A percentile compares a stretch with the other conserved stretches of the same genome.
These are phyloP conservation scores for Chaetomiaceae sp. DNA, from an alignment of 2,329 filamentous ascomycete genomes.

Conservation along the genomic window DNA sequence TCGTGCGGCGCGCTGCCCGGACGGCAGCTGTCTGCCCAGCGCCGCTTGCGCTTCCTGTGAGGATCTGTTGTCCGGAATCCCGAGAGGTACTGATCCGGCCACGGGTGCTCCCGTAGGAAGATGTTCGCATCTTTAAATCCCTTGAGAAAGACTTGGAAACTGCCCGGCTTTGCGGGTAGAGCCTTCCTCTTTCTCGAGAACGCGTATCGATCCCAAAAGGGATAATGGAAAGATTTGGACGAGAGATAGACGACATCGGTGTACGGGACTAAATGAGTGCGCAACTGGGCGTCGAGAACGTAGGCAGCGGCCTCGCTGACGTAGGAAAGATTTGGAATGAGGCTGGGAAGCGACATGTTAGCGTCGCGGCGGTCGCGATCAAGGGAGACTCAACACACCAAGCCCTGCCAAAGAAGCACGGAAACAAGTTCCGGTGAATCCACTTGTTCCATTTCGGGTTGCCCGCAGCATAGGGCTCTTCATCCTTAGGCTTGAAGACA, in stretches of 20 bases:
- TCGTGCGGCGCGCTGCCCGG: constrained; percentile 54
- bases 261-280: constrained; percentile 90
- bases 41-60: constrained; percentile 62
- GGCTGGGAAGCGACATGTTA: constrained; percentile 37
- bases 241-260: constrained; percentile 92
- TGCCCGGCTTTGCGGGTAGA: constrained; percentile 84
- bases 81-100: constrained; percentile 81
- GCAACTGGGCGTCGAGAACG: constrained; percentile 83
- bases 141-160: constrained; percentile 95
- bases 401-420: constrained; percentile 92
- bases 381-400: constrained; percentile 51
- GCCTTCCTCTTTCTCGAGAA: constrained; percentile 84
- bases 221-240: constrained; percentile 96
- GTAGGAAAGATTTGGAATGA: constrained; percentile 96
- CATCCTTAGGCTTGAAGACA: constrained; percentile 98
- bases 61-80: constrained; percentile 66
- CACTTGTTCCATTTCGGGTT: constrained; percentile 99
- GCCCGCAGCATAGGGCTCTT: constrained; percentile 93
- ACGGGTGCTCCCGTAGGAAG: constrained; percentile 90
- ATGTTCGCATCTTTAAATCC: constrained; percentile 96
- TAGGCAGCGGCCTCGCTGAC: constrained; percentile 97
- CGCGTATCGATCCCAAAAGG: constrained; percentile 90
- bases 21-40: constrained; percentile 80
- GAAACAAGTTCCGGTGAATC: constrained; percentile 96
- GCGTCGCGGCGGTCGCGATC: constrained; percentile 6